These are phyloP conservation scores for Talaromyces verruculosus DNA, from an alignment of 2,329 filamentous ascomycete genomes.

Conservation along the genomic window DNA sequence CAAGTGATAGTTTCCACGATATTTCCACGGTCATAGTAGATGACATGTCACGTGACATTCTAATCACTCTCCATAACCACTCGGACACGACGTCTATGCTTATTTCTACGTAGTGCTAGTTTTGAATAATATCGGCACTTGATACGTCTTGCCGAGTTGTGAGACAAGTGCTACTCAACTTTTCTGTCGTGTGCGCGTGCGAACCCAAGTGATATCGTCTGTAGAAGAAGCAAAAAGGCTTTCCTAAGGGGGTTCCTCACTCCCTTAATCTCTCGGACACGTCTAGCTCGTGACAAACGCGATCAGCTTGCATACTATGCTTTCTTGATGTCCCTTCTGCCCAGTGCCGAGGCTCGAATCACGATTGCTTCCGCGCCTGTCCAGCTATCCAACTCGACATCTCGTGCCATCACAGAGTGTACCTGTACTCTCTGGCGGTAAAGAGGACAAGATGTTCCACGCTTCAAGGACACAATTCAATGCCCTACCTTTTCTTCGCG, in stretches of 20 bases:
- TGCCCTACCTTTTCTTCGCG: background rate
- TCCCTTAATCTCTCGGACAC: background rate
- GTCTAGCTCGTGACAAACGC: background rate
- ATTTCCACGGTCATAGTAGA: no score
- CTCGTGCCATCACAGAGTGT: background rate
- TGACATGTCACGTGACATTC: no score
- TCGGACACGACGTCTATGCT: no score
- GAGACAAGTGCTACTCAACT: no score
- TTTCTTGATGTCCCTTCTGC: background rate
- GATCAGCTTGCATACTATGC: background rate
- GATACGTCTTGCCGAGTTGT: no score
- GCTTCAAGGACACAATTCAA: background rate
- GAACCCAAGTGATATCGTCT: background rate
- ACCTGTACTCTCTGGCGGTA: background rate
- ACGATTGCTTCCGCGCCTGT: background rate
- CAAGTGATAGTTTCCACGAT: background rate
- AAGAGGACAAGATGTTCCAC: conserved; percentile 13
- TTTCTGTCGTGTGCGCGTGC: no score
- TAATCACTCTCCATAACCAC: no score
- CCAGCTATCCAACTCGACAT: background rate
- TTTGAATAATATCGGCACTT: no score
- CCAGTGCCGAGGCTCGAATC: background rate
- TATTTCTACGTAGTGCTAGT: no score
- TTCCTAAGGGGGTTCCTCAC: background rate
- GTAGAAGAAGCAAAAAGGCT: background rate